Evolutionary conservation across 192 early-diverging fungal species (phyloP), one percentile per base, ranked within the genome.

Genomic region (Podila epigama): DNA sequence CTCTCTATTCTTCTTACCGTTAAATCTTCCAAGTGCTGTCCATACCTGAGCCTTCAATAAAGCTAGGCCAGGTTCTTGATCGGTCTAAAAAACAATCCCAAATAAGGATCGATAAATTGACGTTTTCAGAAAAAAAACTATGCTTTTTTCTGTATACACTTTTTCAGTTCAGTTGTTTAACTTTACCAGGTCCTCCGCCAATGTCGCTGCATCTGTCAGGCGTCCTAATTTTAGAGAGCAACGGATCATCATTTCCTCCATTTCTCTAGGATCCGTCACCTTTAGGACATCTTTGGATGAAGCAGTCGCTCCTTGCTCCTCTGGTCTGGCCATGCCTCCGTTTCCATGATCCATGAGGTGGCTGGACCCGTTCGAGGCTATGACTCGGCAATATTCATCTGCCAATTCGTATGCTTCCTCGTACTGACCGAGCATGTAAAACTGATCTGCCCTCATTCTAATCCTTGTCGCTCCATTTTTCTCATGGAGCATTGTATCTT

Each of bases 391-490:
- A 31, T 64, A 77, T 20, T 63, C 73, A 2, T 54, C 41, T 5
- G 73, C 65, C 27, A 77, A 59, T 13, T 68, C 60, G 56, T 63
- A 68, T 1, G 73, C 73, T n/a, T 77, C 55, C 28, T 68, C 60
- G 44, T 68, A 77, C 11, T 51, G 66, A 34, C 58, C 65, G 0
- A 77, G 50, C 73, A 77, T 77, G 40, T 68, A 77, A 56, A 48
- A 68, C 18, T 77, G 65, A 53, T 77, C 73, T 1, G 73, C 73
- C 16, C 48, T 39, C 73, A 77, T 77, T 51, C 68, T 77, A 50
- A 68, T 66, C 28, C 68, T 77, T 35, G 53, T 77, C 13, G 73
- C 73, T 18, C 73, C 73, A 11, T 58, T 68, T 33, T 77, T 77
- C 15, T 68, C 66, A 20, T 77, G 63, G 16, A 57, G 28, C 73